Evolutionary conservation across 495 filamentous ascomycete genomes (phyloP).

Genomic region (Podospora pseudopauciseta): DNA sequence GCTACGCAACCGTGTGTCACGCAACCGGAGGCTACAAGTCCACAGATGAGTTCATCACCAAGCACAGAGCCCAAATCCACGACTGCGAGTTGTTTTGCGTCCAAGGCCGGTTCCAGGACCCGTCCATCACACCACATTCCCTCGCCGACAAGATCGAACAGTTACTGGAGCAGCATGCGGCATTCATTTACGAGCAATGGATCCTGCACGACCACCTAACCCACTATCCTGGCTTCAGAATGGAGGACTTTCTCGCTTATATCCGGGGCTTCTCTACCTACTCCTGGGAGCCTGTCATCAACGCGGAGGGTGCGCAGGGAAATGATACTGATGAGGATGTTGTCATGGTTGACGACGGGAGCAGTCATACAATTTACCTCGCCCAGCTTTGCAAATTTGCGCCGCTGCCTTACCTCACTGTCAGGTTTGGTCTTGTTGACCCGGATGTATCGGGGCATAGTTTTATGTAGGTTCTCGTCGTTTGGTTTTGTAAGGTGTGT

Average conservation of each 20-base stretch:
- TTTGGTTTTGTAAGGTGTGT: not conserved
- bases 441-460: not conserved
- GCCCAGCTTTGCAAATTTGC: not conserved
- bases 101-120: not conserved
- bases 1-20: not conserved
- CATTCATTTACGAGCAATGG: not conserved
- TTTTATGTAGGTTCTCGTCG: not conserved
- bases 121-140: not conserved
- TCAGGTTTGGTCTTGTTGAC: not conserved
- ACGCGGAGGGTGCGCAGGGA: not conserved
- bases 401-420: not conserved
- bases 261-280: not conserved
- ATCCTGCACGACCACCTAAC: not conserved
- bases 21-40: not conserved
- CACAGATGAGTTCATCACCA: not conserved
- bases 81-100: not conserved
- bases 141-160: not conserved
- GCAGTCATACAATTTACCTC: not conserved
- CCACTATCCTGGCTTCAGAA: not conserved
- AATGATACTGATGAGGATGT: not conserved
- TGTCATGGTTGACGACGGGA: not conserved
- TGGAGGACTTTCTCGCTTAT: not conserved
- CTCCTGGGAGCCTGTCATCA: not conserved
- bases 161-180: not conserved
- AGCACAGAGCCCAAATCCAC: not conserved